Percentiles rank a stretch among this genome's conserved stretches.
Conservation (phyloP, 805 yeast species). For the Tetrapisispora iriomotensis region DNA sequence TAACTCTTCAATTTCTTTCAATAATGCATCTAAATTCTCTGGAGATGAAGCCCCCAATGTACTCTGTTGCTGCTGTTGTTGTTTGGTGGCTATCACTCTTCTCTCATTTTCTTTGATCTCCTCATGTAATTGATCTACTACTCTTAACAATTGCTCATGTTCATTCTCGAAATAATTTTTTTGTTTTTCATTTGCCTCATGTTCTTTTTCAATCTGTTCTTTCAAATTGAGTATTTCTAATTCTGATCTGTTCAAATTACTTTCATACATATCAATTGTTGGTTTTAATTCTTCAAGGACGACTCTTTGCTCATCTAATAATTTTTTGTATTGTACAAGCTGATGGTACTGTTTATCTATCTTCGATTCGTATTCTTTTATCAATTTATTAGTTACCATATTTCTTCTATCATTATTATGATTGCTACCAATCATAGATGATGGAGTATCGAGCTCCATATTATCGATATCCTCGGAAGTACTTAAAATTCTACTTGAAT, state of each 20-base stretch:
- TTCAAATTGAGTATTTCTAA: slow-evolving; percentile 14
- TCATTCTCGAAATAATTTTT: slow-evolving; percentile 22
- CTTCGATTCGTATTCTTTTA: slow-evolving; percentile 8
- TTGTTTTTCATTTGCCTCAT: slow-evolving; percentile 18
- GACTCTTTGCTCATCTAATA: slow-evolving; percentile 25
- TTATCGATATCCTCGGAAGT: slow-evolving; percentile 2
- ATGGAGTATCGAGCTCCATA: slow-evolving; percentile 12
- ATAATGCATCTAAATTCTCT: slow-evolving; percentile 3
- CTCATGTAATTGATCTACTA: slow-evolving; percentile 25
- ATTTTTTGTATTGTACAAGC: slow-evolving; percentile 17
- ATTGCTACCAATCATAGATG: no score
- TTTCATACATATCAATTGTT: slow-evolving; percentile 24
- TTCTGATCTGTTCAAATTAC: slow-evolving; percentile 27
- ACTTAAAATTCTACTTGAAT: neutral
- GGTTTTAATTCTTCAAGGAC: slow-evolving; percentile 27
- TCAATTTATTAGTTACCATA: slow-evolving; percentile 2
- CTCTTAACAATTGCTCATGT: slow-evolving; percentile 26
- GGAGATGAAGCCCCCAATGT: no score
- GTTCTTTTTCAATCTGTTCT: slow-evolving; percentile 18
- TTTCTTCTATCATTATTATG: slow-evolving; percentile 1
- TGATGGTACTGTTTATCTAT: slow-evolving; percentile 16
- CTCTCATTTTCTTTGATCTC: slow-evolving; percentile 27
- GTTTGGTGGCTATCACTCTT: slow-evolving; percentile 5
- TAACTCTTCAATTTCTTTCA: slow-evolving; percentile 9
- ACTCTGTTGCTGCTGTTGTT: neutral